These are phyloP conservation scores for Metschnikowia santaceciliae DNA, from an alignment of 805 yeast genomes.

Conservation along the genomic window DNA sequence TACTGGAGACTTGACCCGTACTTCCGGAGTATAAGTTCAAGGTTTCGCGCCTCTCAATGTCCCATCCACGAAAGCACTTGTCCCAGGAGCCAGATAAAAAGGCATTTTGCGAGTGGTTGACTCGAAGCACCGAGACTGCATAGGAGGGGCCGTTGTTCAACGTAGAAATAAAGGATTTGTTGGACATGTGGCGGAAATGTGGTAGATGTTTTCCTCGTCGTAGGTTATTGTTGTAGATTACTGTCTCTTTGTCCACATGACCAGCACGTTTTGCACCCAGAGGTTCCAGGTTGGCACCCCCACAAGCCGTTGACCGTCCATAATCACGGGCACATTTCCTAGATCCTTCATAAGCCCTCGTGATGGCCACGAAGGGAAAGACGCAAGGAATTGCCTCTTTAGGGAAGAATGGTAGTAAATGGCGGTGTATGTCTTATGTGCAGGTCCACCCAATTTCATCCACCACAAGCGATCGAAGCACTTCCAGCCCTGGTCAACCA, in stretches of 20 bases:
- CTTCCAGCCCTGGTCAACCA: slow-evolving; percentile 2
- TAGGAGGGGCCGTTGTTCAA: slow-evolving; percentile 52
- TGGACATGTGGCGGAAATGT: slow-evolving; percentile 49
- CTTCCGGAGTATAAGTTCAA: slow-evolving; percentile 49
- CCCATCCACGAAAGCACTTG: slow-evolving; percentile 76
- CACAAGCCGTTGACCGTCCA: not conserved
- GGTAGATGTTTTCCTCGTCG: slow-evolving; percentile 75
- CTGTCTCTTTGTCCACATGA: not conserved
- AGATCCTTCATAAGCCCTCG: not conserved
- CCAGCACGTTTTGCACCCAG: not conserved
- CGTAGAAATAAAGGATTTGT: slow-evolving; percentile 22
- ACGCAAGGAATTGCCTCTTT: not conserved
- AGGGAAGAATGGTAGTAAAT: not conserved
- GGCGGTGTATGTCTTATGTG: not conserved
- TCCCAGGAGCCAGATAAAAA: slow-evolving; percentile 93
- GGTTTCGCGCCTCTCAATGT: slow-evolving; percentile 65
- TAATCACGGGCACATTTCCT: not conserved
- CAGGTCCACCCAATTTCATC: slow-evolving; percentile 4
- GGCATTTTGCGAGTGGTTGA: slow-evolving; percentile 57
- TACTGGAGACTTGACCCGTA: slow-evolving; percentile 74
- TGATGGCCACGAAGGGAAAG: not conserved
- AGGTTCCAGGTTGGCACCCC: slow-evolving; percentile 1
- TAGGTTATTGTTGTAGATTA: slow-evolving; percentile 54
- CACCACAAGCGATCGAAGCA: slow-evolving; percentile 17
- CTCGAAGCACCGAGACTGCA: slow-evolving; percentile 66